These are phyloP conservation scores for Peniophora sp. DNA, from an alignment of 1,284 basidiomycete species.

Conservation along the genomic window DNA sequence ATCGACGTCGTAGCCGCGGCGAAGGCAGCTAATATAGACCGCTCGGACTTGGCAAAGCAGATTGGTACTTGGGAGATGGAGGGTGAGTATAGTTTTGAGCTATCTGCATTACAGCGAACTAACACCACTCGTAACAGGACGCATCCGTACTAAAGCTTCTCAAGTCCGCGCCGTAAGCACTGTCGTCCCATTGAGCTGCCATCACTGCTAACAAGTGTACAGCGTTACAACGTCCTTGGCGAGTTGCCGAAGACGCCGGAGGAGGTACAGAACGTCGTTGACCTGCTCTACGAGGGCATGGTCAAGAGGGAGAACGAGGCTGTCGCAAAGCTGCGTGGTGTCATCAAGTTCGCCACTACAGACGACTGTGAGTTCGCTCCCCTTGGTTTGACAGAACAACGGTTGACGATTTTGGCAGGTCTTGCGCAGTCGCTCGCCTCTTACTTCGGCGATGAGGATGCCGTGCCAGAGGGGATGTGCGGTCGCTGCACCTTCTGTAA, in stretches of 20 bases:
- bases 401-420: slow-evolving; percentile 20
- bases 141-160: slow-evolving; percentile 27
- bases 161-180: slow-evolving; percentile 34
- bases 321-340: slow-evolving; percentile 31
- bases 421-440: slow-evolving; percentile 33
- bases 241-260: slow-evolving; percentile 26
- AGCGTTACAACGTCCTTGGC: slow-evolving; percentile 32
- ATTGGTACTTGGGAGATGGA: slow-evolving; percentile 31
- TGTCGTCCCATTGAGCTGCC: not conserved
- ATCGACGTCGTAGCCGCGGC: slow-evolving; percentile 30
- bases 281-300: slow-evolving; percentile 31
- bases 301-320: slow-evolving; percentile 33
- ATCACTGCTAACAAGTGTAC: not conserved
- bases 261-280: slow-evolving; percentile 28
- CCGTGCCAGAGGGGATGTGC: slow-evolving; percentile 34
- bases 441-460: slow-evolving; percentile 39
- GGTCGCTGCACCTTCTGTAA: slow-evolving; percentile 37
- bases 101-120: not conserved
- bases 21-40: slow-evolving; percentile 20
- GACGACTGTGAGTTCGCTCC: slow-evolving; percentile 31
- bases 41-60: slow-evolving; percentile 26
- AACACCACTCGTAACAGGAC: slow-evolving; percentile 16
- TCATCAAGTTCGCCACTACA: slow-evolving; percentile 34
- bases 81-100: slow-evolving; percentile 13
- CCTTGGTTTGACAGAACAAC: not conserved